Evolutionary conservation across 495 filamentous ascomycete genomes (phyloP), one percentile per base, ranked within the genome.

Genomic region (Aspergillus ostianus): DNA sequence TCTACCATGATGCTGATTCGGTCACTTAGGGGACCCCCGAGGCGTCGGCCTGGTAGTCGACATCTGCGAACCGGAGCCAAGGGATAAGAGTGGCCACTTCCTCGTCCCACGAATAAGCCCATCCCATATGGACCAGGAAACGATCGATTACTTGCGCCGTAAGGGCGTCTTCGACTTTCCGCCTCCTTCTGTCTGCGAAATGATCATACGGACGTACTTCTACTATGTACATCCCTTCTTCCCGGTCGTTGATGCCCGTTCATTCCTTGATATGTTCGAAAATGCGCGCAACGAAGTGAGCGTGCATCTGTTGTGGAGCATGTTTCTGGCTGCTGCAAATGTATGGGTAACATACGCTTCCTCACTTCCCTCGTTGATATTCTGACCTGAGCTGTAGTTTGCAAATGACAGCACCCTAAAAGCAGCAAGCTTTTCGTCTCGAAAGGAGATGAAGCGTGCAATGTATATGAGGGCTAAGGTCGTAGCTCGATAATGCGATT

Each of bases 241-340:
- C 3, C 55, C 55, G 0, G 23, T 57, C 26, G 23, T 57, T 15
- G 36, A 57, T 18, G 12, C 20, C 12, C 21, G 20, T 13, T 47
- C 55, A 10, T 57, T 57, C 19, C 30, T 57, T 3, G 19, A 57
- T 15, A 5, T 17, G 17, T 57, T 19, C n/a, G 36, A 47, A 20
- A 47, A 48, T 12, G 36, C 13, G n/a, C 36, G 45, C 9, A 21
- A 47, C 15, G 41, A 48, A 6, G 6, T 48, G 17, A 57, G 55
- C 36, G 36, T 57, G 9, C 55, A 47, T 3, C 55, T 57, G 4
- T 19, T 57, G 6, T 57, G 55, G 55, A 57, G 55, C 19, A 48
- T 57, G 15, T 57, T 57, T 57, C 20, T 57, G 10, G 55, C 55
- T 12, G 44, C 36, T 29, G 36, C 55, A 23, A 57, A 57, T 57